Base-by-base conservation (phyloP, 2,329 filamentous ascomycete genomes). In the Trichoderma koningiopsis region DNA sequence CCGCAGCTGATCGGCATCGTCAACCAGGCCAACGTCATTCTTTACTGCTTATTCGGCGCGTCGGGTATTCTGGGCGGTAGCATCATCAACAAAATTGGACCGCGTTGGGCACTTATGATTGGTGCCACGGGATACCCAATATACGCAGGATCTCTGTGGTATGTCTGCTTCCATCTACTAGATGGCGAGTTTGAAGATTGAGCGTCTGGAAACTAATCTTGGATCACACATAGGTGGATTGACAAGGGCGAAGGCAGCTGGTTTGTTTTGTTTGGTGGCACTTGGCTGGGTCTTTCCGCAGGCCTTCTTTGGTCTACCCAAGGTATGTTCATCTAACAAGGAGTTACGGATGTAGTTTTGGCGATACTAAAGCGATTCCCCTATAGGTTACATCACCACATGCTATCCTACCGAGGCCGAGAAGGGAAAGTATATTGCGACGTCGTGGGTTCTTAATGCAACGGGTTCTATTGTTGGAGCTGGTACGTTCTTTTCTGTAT, bases 381-480 rank as follows among this genome's bases (percentile, higher is more conserved):
- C 2, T n/a, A 19, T 19, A 67, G 64, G 65, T 14, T 68, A 68
- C 70, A 92, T 94, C 76, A 94, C 94, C 90, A 95, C 97, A 88
- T 90, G 91, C 53, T 97, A 97, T 79, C 94, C 94, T 2, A 84
- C 87, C 22, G 94, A 97, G 81, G 80, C 88, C 37, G 87, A 88
- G 72, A 97, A 97, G 84, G 94, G 94, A 56, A 89, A 90, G 70
- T 97, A 93, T 79, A 97, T 97, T 79, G 92, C 92, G 71, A 90
- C 89, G 82, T 97, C 97, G 82, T 97, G 94, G 94, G 89, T 94
- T 79, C 96, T 97, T 76, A 97, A 97, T 85, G 97, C 97, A 81
- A 80, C 94, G 70, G 94, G 94, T 74, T 93, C 90, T 75, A 94
- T 97, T 71, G 93, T 97, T 78, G 94, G 94, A 72, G 68, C 68